These are phyloP conservation scores for Auricularia auricula-judae DNA, from an alignment of 768 basidiomycete species.

Conservation along the genomic window DNA sequence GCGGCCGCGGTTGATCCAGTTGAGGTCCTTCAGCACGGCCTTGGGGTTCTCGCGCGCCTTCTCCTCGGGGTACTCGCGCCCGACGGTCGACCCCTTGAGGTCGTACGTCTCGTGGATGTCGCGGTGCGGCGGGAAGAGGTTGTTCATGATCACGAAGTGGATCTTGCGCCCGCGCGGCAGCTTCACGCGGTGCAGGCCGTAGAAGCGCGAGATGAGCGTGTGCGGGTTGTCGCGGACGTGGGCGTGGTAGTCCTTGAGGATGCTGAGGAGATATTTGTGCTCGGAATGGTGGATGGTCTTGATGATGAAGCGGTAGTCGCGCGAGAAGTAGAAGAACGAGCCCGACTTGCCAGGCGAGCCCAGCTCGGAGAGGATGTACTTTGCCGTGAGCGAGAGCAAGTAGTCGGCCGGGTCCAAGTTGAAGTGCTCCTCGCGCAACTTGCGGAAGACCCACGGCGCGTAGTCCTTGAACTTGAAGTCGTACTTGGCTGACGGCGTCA, in stretches of 20 bases:
- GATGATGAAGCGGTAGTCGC: conserved; percentile 99
- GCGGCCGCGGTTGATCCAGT: conserved; percentile 81
- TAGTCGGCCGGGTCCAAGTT: conserved; percentile 96
- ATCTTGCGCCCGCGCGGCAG: conserved; percentile 89
- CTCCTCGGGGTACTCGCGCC: conserved; percentile 78
- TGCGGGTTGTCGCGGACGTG: conserved; percentile 89
- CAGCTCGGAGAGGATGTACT: conserved; percentile 95
- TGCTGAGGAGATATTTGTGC: conserved; percentile 82
- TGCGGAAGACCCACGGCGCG: conserved; percentile 95
- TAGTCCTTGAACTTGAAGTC: conserved; percentile 99
- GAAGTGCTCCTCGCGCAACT: conserved; percentile 88
- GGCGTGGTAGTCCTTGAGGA: conserved; percentile 73
- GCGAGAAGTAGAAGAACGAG: conserved; percentile 97
- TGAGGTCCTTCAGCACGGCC: conserved; percentile 90
- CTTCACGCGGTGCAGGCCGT: conserved; percentile 96
- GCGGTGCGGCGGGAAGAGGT: conserved; percentile 93
- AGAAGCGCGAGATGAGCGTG: conserved; percentile 87
- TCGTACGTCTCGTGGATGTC: conserved; percentile 98
- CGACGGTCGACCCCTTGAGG: conserved; percentile 89
- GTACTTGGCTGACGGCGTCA: conserved; percentile 95
- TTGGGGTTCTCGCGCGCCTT: conserved; percentile 66
- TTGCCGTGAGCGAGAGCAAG: conserved; percentile 88
- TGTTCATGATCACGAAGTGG: conserved; percentile 99
- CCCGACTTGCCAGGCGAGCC: conserved; percentile 98
- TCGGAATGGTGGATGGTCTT: conserved; percentile 95